Base-by-base conservation (phyloP, 106 monocot genomes). In the Acorus gramineus region DNA sequence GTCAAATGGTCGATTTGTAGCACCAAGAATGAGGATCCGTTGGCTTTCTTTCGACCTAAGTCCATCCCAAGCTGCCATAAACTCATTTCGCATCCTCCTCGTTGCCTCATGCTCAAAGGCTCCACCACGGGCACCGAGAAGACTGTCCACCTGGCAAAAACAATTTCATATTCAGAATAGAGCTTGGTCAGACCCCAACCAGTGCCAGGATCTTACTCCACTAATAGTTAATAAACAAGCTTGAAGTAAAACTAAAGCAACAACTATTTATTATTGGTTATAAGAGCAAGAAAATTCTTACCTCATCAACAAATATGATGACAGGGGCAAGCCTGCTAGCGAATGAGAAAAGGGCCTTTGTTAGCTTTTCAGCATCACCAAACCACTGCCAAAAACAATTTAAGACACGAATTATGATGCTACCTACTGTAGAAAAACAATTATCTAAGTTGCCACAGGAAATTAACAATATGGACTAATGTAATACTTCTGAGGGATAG, bases 41-140 rank as follows among this genome's bases (percentile, higher is more conserved):
- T 98, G 98, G 71, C 63, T 98, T 3, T 98, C 98, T 70, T 89
- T 98, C 46, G 98, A 76, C 66, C 92, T 76, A 13, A 98, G 73
- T 5, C 98, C 98, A 79, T 98, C 98, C 98, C 98, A 98, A 58
- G 98, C 92, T 46, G 98, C 98, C 98, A 98, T 98, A 67, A 92
- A 98, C 50, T 93, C 93, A 74, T 93, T 93, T 55, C 93, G 60
- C 89, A 89, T 86, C 70, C 83, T 85, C 64, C 93, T 76, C 55
- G 93, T 93, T 51, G 93, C 93, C 70, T 93, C 93, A 79, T 93
- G 93, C 79, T 93, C 93, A 69, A 83, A 81, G 47, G 85, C 73
- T 74, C 98, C 92, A 63, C 98, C 98, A 66, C 98, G 69, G 59
- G 98, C 92, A 53, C 98, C 92, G 50, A 98, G 92, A 60, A 98